phyloP scores from a whole-genome alignment of 2,329 filamentous ascomycete species.

The Penicillium occitanis region DNA sequence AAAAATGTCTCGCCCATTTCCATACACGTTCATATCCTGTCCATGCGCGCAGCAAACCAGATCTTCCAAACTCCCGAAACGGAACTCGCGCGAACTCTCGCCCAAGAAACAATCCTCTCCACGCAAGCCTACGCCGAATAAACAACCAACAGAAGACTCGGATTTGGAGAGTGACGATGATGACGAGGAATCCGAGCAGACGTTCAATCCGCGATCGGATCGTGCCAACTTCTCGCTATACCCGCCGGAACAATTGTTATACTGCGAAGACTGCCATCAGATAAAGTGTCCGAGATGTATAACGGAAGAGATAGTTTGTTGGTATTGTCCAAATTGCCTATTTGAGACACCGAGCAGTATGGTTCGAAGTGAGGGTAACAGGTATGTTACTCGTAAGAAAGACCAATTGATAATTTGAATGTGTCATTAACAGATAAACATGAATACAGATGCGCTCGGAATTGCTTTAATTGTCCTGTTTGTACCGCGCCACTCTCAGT shows the following conservation, averaged over 20 bases:
- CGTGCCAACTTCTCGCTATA: conserved; percentile 90
- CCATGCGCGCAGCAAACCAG: conserved; percentile 56
- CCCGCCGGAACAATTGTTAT: conserved; percentile 88
- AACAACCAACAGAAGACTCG: conserved; percentile 35
- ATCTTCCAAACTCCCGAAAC: conserved; percentile 40
- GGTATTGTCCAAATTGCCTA: conserved; percentile 91
- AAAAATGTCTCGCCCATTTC: conserved; percentile 58
- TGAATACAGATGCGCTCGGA: conserved; percentile 72
- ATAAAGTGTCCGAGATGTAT: conserved; percentile 92
- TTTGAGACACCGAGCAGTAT: conserved; percentile 95
- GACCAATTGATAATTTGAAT: conserved; percentile 31
- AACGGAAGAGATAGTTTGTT: conserved; percentile 88
- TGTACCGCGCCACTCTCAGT: conserved; percentile 80
- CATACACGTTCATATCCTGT: conserved; percentile 65
- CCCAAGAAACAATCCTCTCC: conserved; percentile 32
- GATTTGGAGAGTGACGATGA: conserved; percentile 66
- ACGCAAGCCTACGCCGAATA: conserved; percentile 23
- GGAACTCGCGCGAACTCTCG: conserved; percentile 37
- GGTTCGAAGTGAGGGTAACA: conserved; percentile 87
- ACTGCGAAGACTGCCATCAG: conserved; percentile 96
- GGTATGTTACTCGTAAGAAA: conserved; percentile 52
- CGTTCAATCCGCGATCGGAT: conserved; percentile 81
- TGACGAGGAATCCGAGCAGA: conserved; percentile 58
- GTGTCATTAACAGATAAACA: conserved; percentile 23
- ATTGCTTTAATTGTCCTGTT: conserved; percentile 91